These are phyloP conservation scores for Dipodascopsis uninucleata DNA, from an alignment of 805 yeast genomes.

Conservation along the genomic window DNA sequence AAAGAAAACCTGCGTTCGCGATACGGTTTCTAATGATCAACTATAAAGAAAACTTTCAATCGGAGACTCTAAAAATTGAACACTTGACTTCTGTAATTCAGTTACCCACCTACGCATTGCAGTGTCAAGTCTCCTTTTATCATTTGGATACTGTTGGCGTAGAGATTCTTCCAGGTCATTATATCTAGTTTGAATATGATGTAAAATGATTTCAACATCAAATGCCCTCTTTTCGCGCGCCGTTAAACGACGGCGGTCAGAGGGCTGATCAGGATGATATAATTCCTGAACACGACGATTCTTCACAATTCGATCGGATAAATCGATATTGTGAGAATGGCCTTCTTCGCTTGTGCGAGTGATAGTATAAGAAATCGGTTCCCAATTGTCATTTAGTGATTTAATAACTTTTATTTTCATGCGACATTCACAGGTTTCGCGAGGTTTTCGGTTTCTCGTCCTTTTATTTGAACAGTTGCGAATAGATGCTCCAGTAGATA, in stretches of 20 bases:
- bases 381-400: slow-evolving; percentile 13
- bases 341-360: slow-evolving; percentile 10
- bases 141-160: slow-evolving; percentile 3
- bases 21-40: too few species aligned
- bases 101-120: slow-evolving; percentile 18
- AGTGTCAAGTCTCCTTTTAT: slow-evolving; percentile 15
- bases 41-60: slow-evolving; percentile 7
- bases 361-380: slow-evolving; percentile 11
- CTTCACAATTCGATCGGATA: slow-evolving; percentile 19
- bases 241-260: slow-evolving; percentile 10
- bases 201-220: slow-evolving; percentile 12
- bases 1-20: too few species aligned
- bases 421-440: slow-evolving; percentile 15
- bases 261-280: slow-evolving; percentile 10
- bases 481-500: too few species aligned
- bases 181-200: slow-evolving; percentile 3
- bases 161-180: slow-evolving; percentile 10
- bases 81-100: slow-evolving; percentile 8
- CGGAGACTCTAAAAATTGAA: slow-evolving; percentile 3
- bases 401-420: slow-evolving; percentile 18
- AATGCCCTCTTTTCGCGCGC: slow-evolving; percentile 14
- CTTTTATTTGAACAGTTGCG: too few species aligned
- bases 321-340: slow-evolving; percentile 17
- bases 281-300: slow-evolving; percentile 14
- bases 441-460: slow-evolving; percentile 14